Base-by-base conservation (phyloP, 2,329 filamentous ascomycete genomes). In the Aspergillus phoenicis region DNA sequence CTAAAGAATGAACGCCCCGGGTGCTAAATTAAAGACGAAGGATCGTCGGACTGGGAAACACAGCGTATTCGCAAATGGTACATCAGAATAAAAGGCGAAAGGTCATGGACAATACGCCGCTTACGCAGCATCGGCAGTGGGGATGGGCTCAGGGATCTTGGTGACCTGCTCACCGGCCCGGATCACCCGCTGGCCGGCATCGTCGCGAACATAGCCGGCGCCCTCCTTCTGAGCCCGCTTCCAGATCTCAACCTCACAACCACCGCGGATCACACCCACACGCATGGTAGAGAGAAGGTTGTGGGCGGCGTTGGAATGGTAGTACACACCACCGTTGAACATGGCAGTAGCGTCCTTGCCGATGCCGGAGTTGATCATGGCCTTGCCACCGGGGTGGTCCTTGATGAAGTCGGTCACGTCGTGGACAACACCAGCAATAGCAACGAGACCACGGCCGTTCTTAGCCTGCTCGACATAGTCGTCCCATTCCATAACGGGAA, bases 231-330 rank as follows among this genome's bases (percentile, higher is more conserved):
- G 89, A 59, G 90, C 87, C 45, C 91, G 89, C 86, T 95, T 95
- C 91, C 91, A 96, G 78, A 95, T 93, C 83, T 96, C 91, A 28
- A 96, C 91, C 77, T 95, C 91, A 75, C 90, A 92, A 47, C 91
- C 91, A 66, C 91, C 91, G 56, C 91, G 90, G 65, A 96, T 89
- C 52, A 96, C 91, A 77, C 91, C 91, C 13, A 95, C 88, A 68
- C 91, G 86, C 91, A 95, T 95, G 68, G 91, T 95, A 7, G 90
- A 93, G 65, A 96, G 84, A 63, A 95, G 79, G 81, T 96, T 96
- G 84, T 96, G 91, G 38, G 91, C 91, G 59, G 91, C 91, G 80
- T 96, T 96, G 75, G 89, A 92, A 83, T 96, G 91, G 76, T 89
- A 86, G 82, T 96, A 96, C 64, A 96, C 90, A 80, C 91, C 91